These are phyloP conservation scores for Xylaria telfairii DNA, from an alignment of 495 filamentous ascomycete genomes.

Conservation along the genomic window DNA sequence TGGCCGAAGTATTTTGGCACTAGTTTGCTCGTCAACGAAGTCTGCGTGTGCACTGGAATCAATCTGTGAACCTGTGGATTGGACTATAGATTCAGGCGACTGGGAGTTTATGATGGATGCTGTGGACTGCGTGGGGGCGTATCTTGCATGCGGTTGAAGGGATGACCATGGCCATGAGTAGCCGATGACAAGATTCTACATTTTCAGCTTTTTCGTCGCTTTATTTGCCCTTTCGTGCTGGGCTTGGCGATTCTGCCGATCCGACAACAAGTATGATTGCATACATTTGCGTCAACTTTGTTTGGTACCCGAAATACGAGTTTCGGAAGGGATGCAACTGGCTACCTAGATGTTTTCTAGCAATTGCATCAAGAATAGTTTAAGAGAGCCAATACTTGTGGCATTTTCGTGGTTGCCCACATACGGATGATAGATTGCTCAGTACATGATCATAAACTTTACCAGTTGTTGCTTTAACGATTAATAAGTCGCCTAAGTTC, in stretches of 20 bases:
- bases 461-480: background rate
- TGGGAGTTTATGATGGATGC: background rate
- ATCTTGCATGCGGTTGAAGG: background rate
- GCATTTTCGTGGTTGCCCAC: background rate
- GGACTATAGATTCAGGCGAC: background rate
- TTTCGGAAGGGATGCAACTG: no score
- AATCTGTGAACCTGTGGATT: background rate
- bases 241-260: background rate
- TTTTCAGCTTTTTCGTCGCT: background rate
- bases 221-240: background rate
- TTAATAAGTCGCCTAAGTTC: background rate
- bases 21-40: background rate
- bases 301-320: no score
- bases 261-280: background rate
- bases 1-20: background rate
- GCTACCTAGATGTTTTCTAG: no score
- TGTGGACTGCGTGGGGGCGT: background rate
- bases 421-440: background rate
- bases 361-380: background rate
- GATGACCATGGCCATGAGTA: background rate
- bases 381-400: background rate
- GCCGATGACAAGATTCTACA: background rate
- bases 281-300: background rate
- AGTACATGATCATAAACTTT: background rate
- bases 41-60: background rate